Percentiles rank a stretch among this genome's conserved stretches.
Evolutionary conservation across 768 basidiomycete genomes (phyloP).

Genomic region (Pleurotus djamor): DNA sequence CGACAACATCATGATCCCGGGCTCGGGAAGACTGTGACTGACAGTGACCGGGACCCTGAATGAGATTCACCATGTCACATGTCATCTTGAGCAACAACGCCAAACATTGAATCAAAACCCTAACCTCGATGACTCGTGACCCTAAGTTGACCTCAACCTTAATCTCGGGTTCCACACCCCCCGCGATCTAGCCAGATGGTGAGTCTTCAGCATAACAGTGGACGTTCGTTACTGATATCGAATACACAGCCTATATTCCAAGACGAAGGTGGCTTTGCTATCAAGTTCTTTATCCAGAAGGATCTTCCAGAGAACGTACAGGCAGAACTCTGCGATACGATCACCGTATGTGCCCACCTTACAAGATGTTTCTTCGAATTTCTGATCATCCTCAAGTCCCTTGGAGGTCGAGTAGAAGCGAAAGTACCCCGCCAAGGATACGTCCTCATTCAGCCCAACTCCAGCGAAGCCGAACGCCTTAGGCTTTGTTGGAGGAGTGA

Average conservation of each 20-base stretch:
- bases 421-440: slow-evolving; percentile 81
- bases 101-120: slow-evolving; percentile 17
- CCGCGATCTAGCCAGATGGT: background rate
- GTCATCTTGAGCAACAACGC: slow-evolving; percentile 22
- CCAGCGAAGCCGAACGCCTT: slow-evolving; percentile 72
- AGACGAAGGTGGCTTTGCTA: slow-evolving; percentile 58
- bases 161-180: slow-evolving; percentile 36
- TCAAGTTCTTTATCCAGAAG: slow-evolving; percentile 87
- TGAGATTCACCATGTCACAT: too few relatives aligned
- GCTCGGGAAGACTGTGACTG: too few relatives aligned
- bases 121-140: slow-evolving; percentile 3
- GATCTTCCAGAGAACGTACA: slow-evolving; percentile 68
- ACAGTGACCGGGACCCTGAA: too few relatives aligned
- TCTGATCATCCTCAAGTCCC: slow-evolving; percentile 37
- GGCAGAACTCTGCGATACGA: slow-evolving; percentile 71
- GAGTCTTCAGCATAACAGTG: background rate
- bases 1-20: background rate
- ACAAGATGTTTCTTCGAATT: background rate
- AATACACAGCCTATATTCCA: slow-evolving; percentile 60
- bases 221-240: background rate
- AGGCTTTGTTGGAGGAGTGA: slow-evolving; percentile 67
- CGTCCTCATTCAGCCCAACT: slow-evolving; percentile 66
- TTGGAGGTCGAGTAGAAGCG: slow-evolving; percentile 74
- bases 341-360: slow-evolving; percentile 46
- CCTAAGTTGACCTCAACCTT: slow-evolving; percentile 40